phyloP scores from a whole-genome alignment of 2,329 filamentous ascomycete species.

The Cyphellophora europaea region DNA sequence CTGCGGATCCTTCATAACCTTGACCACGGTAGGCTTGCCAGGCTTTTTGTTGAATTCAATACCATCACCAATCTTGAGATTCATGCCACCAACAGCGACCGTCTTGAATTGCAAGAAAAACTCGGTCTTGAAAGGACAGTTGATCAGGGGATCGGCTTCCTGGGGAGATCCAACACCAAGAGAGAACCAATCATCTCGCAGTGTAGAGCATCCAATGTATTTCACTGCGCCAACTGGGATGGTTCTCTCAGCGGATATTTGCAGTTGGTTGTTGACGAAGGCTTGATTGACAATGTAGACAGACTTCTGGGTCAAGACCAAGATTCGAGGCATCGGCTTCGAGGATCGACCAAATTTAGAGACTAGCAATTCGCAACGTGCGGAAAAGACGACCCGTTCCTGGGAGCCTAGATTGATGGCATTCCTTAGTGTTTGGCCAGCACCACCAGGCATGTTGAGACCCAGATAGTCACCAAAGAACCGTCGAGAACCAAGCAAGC shows the following conservation, averaged over 20 bases:
- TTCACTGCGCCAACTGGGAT: conserved; percentile 83
- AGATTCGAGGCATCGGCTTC: conserved; percentile 76
- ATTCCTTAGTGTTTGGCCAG: conserved; percentile 70
- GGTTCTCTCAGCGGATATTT: conserved; percentile 71
- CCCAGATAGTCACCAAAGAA: conserved; percentile 95
- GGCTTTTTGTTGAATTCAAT: conserved; percentile 99
- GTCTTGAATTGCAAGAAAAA: conserved; percentile 86
- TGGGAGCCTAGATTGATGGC: conserved; percentile 61
- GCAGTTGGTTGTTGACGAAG: conserved; percentile 69
- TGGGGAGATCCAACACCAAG: conserved; percentile 81
- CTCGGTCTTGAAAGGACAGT: conserved; percentile 92
- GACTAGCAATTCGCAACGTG: conserved; percentile 78
- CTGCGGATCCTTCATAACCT: conserved; percentile 79
- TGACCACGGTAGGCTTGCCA: conserved; percentile 79
- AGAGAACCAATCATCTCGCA: conserved; percentile 95
- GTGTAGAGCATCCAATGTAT: conserved; percentile 68
- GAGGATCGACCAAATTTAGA: conserved; percentile 95
- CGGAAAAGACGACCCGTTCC: conserved; percentile 79
- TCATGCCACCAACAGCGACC: conserved; percentile 69
- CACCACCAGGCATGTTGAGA: conserved; percentile 68
- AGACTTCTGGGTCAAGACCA: conserved; percentile 77
- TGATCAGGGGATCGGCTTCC: conserved; percentile 86
- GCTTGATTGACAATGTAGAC: conserved; percentile 84
- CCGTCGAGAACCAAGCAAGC: conserved; percentile 78
- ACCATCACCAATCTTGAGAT: conserved; percentile 68